These are phyloP conservation scores for Fragaria vesca DNA, from an alignment of 306 rosid genomes.

Conservation along the genomic window DNA sequence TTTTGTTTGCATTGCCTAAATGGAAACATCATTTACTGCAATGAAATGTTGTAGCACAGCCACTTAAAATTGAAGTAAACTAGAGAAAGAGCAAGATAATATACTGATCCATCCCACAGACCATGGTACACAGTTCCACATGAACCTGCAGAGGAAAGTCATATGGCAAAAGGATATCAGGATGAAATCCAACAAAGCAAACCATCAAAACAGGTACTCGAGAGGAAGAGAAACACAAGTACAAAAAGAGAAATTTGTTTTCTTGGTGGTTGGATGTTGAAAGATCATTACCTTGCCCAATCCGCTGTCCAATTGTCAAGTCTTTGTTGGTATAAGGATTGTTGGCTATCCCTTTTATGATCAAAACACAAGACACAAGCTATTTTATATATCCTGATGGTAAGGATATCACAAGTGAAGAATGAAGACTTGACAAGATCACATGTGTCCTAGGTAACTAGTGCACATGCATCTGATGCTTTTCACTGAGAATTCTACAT, in stretches of 20 bases:
- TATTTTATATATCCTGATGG: too few species aligned
- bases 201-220: neutral
- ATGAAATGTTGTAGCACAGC: neutral
- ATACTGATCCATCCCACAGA: conserved; percentile 97
- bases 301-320: conserved; percentile 81
- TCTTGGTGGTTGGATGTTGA: conserved; percentile 5
- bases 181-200: conserved; percentile 2
- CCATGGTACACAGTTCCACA: conserved; percentile 98
- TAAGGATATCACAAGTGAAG: too few species aligned
- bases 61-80: conserved; percentile 25
- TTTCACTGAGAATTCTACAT: too few species aligned
- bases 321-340: neutral
- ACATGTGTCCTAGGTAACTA: too few species aligned
- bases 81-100: conserved; percentile 54
- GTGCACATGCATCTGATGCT: too few species aligned
- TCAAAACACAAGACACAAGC: too few species aligned
- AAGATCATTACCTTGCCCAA: conserved; percentile 76
- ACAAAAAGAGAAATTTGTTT: neutral
- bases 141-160: conserved; percentile 62
- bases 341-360: too few species aligned
- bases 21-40: neutral
- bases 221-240: neutral
- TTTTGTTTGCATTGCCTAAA: neutral
- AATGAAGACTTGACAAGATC: too few species aligned
- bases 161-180: conserved; percentile 23